Evolutionary conservation across 83 land plant genomes (phyloP).

Genomic region (Isoetes engelmannii): DNA sequence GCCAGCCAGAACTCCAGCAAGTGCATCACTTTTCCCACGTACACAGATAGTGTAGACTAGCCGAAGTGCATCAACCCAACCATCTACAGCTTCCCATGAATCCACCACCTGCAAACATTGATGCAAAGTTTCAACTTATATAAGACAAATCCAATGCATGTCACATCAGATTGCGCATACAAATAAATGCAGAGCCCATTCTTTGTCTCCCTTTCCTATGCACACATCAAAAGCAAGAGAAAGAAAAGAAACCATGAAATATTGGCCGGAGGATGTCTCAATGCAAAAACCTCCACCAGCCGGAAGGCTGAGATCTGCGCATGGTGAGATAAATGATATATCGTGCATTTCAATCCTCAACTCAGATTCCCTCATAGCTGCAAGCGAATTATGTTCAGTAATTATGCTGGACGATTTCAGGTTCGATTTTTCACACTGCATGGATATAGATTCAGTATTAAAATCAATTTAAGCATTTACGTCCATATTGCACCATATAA

Average conservation of each 20-base stretch:
- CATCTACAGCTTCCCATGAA: slow-evolving; percentile 38
- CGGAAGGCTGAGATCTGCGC: slow-evolving; percentile 90
- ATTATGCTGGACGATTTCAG: slow-evolving; percentile 24
- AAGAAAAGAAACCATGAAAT: slow-evolving; percentile 50
- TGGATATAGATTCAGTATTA: not conserved
- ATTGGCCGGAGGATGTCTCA: slow-evolving; percentile 70
- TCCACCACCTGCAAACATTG: slow-evolving; percentile 28
- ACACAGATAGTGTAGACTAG: slow-evolving; percentile 34
- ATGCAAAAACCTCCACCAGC: slow-evolving; percentile 87
- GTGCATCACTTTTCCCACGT: slow-evolving; percentile 31
- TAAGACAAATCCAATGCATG: too few relatives aligned
- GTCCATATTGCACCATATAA: not conserved
- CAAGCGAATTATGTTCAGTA: slow-evolving; percentile 18
- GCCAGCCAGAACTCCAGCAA: slow-evolving; percentile 30
- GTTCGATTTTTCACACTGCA: slow-evolving; percentile 50
- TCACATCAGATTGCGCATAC: too few relatives aligned
- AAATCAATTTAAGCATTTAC: not conserved
- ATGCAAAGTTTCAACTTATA: too few relatives aligned
- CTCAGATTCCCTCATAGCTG: slow-evolving; percentile 25
- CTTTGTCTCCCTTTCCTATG: too few relatives aligned
- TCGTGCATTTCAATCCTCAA: slow-evolving; percentile 61
- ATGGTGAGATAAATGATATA: slow-evolving; percentile 62
- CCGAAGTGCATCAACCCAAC: slow-evolving; percentile 40
- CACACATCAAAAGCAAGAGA: not conserved
- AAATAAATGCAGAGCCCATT: too few relatives aligned